A percentile compares a stretch with the other conserved stretches of the same genome.
Conservation (phyloP, 2,329 filamentous ascomycete species). For the Xylariaceae sp. region DNA sequence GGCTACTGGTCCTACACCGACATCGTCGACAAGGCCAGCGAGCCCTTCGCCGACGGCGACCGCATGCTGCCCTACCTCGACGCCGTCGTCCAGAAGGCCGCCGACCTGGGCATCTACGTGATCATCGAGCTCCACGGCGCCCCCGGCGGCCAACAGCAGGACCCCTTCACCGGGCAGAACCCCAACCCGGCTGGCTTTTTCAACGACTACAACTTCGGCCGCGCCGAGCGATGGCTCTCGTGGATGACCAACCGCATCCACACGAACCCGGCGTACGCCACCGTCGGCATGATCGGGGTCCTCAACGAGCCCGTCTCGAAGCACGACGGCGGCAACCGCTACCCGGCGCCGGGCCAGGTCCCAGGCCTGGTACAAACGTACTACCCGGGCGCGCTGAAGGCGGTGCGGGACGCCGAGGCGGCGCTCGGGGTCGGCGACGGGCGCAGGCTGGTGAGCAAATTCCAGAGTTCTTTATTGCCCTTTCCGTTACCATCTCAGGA, state of each 20-base stretch:
- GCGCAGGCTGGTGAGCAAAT: slow-evolving; percentile 49
- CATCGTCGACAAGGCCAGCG: slow-evolving; percentile 28
- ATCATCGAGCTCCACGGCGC: slow-evolving; percentile 34
- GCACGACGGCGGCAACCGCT: slow-evolving; percentile 35
- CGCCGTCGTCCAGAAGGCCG: slow-evolving; percentile 36
- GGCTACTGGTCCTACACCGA: slow-evolving; percentile 30
- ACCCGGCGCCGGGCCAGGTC: slow-evolving; percentile 24
- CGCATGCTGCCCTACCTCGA: slow-evolving; percentile 38
- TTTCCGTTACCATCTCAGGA: too few relatives aligned
- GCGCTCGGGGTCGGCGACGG: slow-evolving; percentile 44
- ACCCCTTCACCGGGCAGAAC: slow-evolving; percentile 32
- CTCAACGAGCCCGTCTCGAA: slow-evolving; percentile 58
- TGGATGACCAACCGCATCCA: slow-evolving; percentile 59
- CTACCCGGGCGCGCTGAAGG: slow-evolving; percentile 50
- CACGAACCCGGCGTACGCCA: slow-evolving; percentile 49
- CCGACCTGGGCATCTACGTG: slow-evolving; percentile 39
- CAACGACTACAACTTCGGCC: slow-evolving; percentile 57
- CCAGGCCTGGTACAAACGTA: slow-evolving; percentile 43
- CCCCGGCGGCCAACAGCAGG: slow-evolving; percentile 29
- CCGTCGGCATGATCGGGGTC: slow-evolving; percentile 61
- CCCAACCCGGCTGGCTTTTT: slow-evolving; percentile 54
- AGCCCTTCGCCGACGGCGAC: slow-evolving; percentile 33
- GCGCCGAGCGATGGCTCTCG: slow-evolving; percentile 57
- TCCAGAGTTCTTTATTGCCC: too few relatives aligned
- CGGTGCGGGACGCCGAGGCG: slow-evolving; percentile 53